These are phyloP conservation scores for Talaromyces amestolkiae DNA, from an alignment of 2,329 filamentous ascomycete genomes.

Conservation along the genomic window DNA sequence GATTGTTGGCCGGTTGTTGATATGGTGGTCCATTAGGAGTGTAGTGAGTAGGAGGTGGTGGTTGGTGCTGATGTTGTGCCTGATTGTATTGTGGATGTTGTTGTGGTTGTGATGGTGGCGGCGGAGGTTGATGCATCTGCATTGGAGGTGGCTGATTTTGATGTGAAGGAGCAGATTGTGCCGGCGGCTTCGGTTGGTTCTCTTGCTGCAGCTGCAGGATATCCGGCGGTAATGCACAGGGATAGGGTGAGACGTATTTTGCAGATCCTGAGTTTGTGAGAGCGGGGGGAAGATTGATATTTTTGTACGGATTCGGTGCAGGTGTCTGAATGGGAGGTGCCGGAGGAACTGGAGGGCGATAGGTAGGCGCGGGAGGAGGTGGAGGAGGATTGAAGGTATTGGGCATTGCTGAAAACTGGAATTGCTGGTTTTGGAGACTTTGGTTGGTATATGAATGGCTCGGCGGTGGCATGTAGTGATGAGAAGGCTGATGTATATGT, in stretches of 20 bases:
- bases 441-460: slow-evolving; percentile 32
- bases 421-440: slow-evolving; percentile 35
- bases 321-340: slow-evolving; percentile 21
- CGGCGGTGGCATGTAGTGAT: slow-evolving; percentile 38
- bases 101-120: slow-evolving; percentile 15
- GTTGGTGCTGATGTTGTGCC: slow-evolving; percentile 15
- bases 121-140: slow-evolving; percentile 18
- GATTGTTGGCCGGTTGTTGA: slow-evolving; percentile 8
- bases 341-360: slow-evolving; percentile 22
- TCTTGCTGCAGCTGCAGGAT: slow-evolving; percentile 33
- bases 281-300: slow-evolving; percentile 37
- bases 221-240: slow-evolving; percentile 37
- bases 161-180: slow-evolving; percentile 17
- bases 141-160: slow-evolving; percentile 22
- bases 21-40: slow-evolving; percentile 22
- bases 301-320: slow-evolving; percentile 38
- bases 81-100: slow-evolving; percentile 22
- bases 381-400: slow-evolving; percentile 29
- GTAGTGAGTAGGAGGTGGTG: slow-evolving; percentile 26
- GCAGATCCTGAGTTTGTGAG: slow-evolving; percentile 38
- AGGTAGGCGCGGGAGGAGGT: slow-evolving; percentile 27
- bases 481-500: slow-evolving; percentile 30
- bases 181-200: slow-evolving; percentile 26
- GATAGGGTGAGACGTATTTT: slow-evolving; percentile 44
- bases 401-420: slow-evolving; percentile 39